phyloP scores from a whole-genome alignment of 73 alveolate genomes.

The Tetrahymena elliotti region DNA sequence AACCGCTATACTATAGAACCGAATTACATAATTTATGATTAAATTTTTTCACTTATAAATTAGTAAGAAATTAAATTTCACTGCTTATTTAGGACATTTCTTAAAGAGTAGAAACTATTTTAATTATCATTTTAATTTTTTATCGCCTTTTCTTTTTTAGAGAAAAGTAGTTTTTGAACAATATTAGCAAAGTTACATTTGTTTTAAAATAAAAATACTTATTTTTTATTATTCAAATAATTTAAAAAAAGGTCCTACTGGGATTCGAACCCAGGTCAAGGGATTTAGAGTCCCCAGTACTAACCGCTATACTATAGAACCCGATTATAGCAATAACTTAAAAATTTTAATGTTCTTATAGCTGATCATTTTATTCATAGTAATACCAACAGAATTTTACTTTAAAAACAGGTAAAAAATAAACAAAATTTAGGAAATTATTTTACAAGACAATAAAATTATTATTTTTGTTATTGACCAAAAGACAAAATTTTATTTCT shows the following conservation, averaged over 20 bases:
- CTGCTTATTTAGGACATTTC: no score
- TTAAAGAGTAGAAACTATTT: no score
- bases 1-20: slow-evolving; percentile 1
- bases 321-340: not conserved
- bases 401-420: no score
- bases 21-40: not conserved
- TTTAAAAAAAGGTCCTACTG: not conserved
- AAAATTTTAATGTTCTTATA: not conserved
- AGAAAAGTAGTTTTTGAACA: no score
- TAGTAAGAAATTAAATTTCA: not conserved
- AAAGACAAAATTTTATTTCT: no score
- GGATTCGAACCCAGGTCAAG: slow-evolving; percentile 4
- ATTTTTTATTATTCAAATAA: not conserved
- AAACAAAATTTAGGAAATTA: no score
- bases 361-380: not conserved
- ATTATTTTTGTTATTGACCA: no score
- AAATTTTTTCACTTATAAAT: not conserved
- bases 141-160: no score
- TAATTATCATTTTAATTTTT: no score
- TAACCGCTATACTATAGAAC: slow-evolving; percentile 1
- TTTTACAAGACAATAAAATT: no score
- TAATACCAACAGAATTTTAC: not conserved
- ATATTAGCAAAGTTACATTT: no score
- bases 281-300: slow-evolving; percentile 3
- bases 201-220: no score